Evolutionary conservation across 371 early-diverging fungal genomes (phyloP).

Genomic region (Saksenaea oblongispora): DNA sequence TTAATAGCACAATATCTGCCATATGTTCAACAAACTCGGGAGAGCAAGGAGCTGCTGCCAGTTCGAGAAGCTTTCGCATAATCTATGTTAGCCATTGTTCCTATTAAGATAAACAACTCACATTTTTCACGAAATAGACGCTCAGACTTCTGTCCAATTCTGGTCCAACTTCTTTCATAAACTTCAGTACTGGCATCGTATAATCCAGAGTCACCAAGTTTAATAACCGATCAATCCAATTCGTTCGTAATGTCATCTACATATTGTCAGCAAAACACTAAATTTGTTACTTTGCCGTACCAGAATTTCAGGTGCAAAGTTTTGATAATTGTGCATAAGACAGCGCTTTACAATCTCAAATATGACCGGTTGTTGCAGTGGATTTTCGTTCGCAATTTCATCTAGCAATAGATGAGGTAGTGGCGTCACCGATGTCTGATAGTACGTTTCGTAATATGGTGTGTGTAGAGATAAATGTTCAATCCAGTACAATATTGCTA

Average conservation of each 20-base stretch:
- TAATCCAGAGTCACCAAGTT: slow-evolving; percentile 64
- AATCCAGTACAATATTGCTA: slow-evolving; percentile 66
- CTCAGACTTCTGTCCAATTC: slow-evolving; percentile 61
- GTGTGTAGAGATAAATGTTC: slow-evolving; percentile 61
- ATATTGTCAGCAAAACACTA: neutral
- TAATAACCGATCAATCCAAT: slow-evolving; percentile 65
- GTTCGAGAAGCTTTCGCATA: slow-evolving; percentile 33
- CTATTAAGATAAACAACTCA: slow-evolving; percentile 17
- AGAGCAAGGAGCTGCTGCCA: slow-evolving; percentile 53
- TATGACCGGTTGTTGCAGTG: slow-evolving; percentile 61
- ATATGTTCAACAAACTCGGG: slow-evolving; percentile 47
- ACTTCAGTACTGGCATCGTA: slow-evolving; percentile 59
- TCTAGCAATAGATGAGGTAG: slow-evolving; percentile 63
- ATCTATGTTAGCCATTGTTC: neutral
- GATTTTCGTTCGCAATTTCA: slow-evolving; percentile 68
- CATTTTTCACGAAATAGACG: slow-evolving; percentile 57
- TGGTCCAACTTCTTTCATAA: slow-evolving; percentile 41
- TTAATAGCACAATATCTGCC: slow-evolving; percentile 47
- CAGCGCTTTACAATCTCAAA: slow-evolving; percentile 56
- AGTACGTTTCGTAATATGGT: slow-evolving; percentile 68
- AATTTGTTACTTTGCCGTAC: slow-evolving; percentile 22
- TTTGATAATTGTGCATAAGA: slow-evolving; percentile 28
- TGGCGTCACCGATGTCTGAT: slow-evolving; percentile 61
- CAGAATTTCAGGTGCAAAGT: slow-evolving; percentile 60
- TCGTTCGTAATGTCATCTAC: slow-evolving; percentile 64